Evolutionary conservation across 139 green algal genomes (phyloP).

Genomic region (Marvania coccoides): DNA sequence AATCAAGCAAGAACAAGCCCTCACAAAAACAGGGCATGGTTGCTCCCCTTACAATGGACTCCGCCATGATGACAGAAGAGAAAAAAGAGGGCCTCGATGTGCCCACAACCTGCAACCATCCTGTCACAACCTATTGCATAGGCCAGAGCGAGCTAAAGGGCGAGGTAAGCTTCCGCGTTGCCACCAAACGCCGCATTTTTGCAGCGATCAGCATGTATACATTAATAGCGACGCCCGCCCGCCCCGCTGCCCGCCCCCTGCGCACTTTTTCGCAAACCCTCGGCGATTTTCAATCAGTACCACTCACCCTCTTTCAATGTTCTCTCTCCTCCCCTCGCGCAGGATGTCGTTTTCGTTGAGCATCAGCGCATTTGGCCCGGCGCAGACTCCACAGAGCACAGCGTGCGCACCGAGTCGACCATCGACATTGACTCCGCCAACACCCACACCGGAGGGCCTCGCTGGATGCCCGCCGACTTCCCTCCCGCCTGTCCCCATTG

Average conservation of each 20-base stretch:
- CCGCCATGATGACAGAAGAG: too few relatives aligned
- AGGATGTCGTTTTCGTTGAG: slow-evolving; percentile 28
- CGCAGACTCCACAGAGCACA: not conserved
- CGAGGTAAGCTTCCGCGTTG: too few relatives aligned
- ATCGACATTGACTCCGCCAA: not conserved
- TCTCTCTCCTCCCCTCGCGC: not conserved
- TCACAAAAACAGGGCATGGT: too few relatives aligned
- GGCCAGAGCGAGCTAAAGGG: slow-evolving; percentile 12
- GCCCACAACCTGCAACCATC: not conserved
- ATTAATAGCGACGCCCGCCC: too few relatives aligned
- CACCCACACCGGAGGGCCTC: not conserved
- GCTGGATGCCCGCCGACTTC: not conserved
- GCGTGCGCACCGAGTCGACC: not conserved
- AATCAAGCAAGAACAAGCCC: too few relatives aligned
- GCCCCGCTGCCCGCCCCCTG: too few relatives aligned
- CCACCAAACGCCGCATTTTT: too few relatives aligned
- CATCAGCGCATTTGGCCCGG: slow-evolving; percentile 20
- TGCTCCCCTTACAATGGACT: too few relatives aligned
- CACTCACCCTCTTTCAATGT: not conserved
- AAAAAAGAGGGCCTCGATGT: too few relatives aligned
- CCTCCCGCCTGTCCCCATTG: not conserved
- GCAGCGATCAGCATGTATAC: too few relatives aligned
- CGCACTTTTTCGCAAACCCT: too few relatives aligned
- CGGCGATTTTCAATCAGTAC: not conserved
- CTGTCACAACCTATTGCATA: slow-evolving; percentile 1